phyloP scores from a whole-genome alignment of 208 protist species.

The Trypanosoma rangeli region DNA sequence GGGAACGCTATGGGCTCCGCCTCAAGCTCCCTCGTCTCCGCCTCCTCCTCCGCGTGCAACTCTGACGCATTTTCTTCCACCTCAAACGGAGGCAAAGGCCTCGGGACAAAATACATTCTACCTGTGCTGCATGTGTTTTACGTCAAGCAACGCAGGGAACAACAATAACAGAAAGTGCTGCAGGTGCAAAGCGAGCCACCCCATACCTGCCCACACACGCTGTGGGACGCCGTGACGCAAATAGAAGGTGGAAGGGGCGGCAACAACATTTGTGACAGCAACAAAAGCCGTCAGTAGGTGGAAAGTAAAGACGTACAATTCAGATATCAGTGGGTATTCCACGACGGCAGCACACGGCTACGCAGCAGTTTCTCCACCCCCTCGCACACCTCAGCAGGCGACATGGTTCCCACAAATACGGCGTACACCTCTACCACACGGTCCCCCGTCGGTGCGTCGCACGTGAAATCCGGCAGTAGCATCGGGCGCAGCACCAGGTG shows the following conservation, averaged over 20 bases:
- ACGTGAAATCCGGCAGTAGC: conserved; percentile 24
- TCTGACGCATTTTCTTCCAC: no score
- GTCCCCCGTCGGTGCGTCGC: conserved; percentile 6
- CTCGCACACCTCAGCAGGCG: conserved; percentile 20
- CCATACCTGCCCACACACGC: no score
- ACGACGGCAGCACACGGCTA: conserved; percentile 9
- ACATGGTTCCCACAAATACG: conserved; percentile 26
- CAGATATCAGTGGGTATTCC: not conserved
- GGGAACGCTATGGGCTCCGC: no score
- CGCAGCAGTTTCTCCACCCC: conserved; percentile 21
- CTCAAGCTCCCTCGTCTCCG: no score
- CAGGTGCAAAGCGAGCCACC: not conserved
- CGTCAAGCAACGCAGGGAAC: not conserved
- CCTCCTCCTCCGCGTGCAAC: no score
- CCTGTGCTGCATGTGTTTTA: no score
- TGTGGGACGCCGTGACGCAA: not conserved
- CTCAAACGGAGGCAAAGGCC: no score
- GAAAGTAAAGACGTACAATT: not conserved
- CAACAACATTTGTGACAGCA: no score
- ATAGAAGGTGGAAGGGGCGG: not conserved
- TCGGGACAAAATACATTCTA: no score
- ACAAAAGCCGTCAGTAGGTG: not conserved
- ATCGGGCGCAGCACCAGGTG: conserved; percentile 25
- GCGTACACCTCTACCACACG: conserved; percentile 27
- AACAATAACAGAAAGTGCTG: not conserved